Conservation (phyloP, 768 basidiomycete genomes). For the Leccinum variicolor region DNA sequence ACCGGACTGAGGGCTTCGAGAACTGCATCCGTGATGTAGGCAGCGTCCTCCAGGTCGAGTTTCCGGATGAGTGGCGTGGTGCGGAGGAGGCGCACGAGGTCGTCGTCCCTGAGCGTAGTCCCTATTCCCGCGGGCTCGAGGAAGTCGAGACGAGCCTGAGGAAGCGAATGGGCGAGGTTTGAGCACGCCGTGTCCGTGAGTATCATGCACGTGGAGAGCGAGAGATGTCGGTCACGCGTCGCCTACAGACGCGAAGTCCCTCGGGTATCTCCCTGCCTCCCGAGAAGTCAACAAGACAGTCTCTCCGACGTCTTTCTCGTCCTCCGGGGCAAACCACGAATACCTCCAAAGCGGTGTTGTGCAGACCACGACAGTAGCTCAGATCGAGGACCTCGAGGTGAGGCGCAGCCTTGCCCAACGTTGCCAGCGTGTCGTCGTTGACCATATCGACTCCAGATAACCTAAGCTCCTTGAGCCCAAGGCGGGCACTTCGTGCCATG, state of each 20-base stretch:
- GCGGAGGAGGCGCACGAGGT: slow-evolving; percentile 65
- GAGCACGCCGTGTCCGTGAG: slow-evolving; percentile 76
- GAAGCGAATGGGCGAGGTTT: slow-evolving; percentile 66
- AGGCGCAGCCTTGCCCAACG: slow-evolving; percentile 68
- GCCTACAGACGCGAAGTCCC: slow-evolving; percentile 43
- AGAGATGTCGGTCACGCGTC: slow-evolving; percentile 75
- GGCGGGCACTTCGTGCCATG: slow-evolving; percentile 42
- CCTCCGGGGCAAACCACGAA: slow-evolving; percentile 67
- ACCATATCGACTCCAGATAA: slow-evolving; percentile 65
- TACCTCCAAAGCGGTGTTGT: slow-evolving; percentile 72
- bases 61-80: slow-evolving; percentile 69
- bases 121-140: slow-evolving; percentile 81
- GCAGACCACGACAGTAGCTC: slow-evolving; percentile 66
- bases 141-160: slow-evolving; percentile 67
- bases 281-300: no score
- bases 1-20: no score
- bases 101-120: slow-evolving; percentile 62
- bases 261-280: no score
- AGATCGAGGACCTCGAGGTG: slow-evolving; percentile 77
- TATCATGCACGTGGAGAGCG: slow-evolving; percentile 64
- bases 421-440: slow-evolving; percentile 57
- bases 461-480: slow-evolving; percentile 59
- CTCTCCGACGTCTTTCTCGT: no score
- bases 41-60: slow-evolving; percentile 85
- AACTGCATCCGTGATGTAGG: slow-evolving; percentile 73